phyloP scores from a whole-genome alignment of 768 basidiomycete genomes.

The Pluteus cervinus region DNA sequence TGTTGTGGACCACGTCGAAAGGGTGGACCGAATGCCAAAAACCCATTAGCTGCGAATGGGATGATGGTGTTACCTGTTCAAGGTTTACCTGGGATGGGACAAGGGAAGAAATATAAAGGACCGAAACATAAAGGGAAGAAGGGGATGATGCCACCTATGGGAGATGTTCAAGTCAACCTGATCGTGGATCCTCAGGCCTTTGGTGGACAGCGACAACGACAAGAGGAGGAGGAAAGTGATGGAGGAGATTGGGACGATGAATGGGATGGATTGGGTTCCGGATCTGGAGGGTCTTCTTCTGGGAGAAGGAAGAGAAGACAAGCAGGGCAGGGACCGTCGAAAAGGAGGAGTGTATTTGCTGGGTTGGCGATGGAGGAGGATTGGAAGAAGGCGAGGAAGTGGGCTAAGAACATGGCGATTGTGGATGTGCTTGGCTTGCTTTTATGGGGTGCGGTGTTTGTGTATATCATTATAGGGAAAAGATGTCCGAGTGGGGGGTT shows the following conservation, averaged over 20 bases:
- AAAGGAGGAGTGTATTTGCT: conserved; percentile 50
- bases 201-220: conserved; percentile 27
- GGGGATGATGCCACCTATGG: conserved; percentile 19
- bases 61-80: conserved; percentile 65
- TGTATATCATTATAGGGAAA: conserved; percentile 55
- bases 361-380: conserved; percentile 59
- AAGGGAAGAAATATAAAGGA: conserved; percentile 32
- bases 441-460: conserved; percentile 54
- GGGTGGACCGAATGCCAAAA: conserved; percentile 17
- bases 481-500: conserved; percentile 58
- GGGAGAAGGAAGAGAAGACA: conserved; percentile 29
- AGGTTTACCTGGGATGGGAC: conserved; percentile 38
- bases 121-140: conserved; percentile 24
- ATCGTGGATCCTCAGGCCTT: conserved; percentile 67
- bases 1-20: conserved; percentile 35
- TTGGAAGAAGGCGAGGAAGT: conserved; percentile 51
- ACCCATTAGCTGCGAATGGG: conserved; percentile 29
- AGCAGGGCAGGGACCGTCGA: too few species aligned
- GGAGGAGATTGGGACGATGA: conserved; percentile 32
- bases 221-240: conserved; percentile 29
- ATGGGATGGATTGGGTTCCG: conserved; percentile 25
- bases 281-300: conserved; percentile 17
- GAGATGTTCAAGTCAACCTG: conserved; percentile 65
- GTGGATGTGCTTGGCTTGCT: conserved; percentile 43
- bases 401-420: conserved; percentile 44